Evolutionary conservation across 2,329 filamentous ascomycete species (phyloP), one percentile per base, ranked within the genome.

Genomic region (Thielaviopsis punctulata): DNA sequence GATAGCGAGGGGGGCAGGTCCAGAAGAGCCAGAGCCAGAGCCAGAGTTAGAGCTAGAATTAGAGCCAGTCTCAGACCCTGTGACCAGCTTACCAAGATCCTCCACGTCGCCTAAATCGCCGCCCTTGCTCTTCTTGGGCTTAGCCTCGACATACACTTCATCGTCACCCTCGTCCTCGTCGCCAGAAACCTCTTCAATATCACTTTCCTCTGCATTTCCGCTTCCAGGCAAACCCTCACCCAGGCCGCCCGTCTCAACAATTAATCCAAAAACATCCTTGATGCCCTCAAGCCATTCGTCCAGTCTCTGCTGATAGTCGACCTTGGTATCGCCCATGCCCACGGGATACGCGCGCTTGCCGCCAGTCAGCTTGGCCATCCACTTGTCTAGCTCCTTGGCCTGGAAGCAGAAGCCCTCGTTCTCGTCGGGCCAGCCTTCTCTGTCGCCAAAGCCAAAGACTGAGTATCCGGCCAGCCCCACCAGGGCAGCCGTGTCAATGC

Each of bases 321-420:
- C 73, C 66, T 88, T 93, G 53, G 84, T 77, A 65, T 96, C 88
- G 2, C 84, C 87, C 73, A 90, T 82, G 4, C 92, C 92, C 6
- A 96, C 70, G 0, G 90, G 90, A 60, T 84, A 96, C 1, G 87
- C 89, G 62, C 89, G 75, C 68, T 90, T 95, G 56, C 83, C 77
- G 1, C 78, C 82, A 0, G 89, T 95, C 60, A 98, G 68, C 63
- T 88, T 93, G n/a, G 90, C 88, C 84, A 98, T 86, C 90, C 92
- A 96, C 63, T 80, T 88, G 63, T 98, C 90, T 2, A 93, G 73
- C 59, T 95, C 82, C 61, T 82, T 85, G 1, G 90, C 90, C 63
- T 96, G 90, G 56, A 86, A 88, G 63, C 90, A 95, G 67, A 89
- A 98, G 0, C 90, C 90, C 59, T 92, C 85, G 55, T 82, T 78